Conservation (phyloP, 2,329 filamentous ascomycete species). For the Trichophyton benhamiae region DNA sequence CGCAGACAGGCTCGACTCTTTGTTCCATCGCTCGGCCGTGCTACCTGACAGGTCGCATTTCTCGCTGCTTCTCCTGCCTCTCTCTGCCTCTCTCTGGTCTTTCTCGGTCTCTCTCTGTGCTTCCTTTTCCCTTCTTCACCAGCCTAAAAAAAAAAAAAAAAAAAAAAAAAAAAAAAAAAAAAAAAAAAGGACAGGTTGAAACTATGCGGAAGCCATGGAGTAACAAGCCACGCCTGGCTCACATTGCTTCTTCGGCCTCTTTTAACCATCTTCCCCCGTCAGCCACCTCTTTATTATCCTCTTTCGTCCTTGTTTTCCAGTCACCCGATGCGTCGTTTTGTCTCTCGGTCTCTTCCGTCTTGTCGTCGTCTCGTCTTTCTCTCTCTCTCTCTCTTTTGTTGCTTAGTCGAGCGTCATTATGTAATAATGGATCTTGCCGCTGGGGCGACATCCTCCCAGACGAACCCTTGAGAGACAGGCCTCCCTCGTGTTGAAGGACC, state of each 20-base stretch:
- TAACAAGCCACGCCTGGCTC: not conserved
- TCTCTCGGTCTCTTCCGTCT: not conserved
- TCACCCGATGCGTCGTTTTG: not conserved
- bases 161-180: too few species aligned
- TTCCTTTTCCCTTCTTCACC: not conserved
- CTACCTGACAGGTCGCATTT: conserved; percentile 3
- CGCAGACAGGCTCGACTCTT: not conserved
- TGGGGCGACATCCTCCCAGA: not conserved
- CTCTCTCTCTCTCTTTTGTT: not conserved
- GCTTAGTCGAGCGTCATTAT: not conserved
- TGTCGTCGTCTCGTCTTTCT: not conserved
- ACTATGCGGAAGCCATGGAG: too few species aligned
- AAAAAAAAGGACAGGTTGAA: too few species aligned
- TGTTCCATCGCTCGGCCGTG: not conserved
- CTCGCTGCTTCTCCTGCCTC: not conserved
- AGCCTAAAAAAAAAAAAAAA: too few species aligned
- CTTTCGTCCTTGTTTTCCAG: not conserved
- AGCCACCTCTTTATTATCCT: not conserved
- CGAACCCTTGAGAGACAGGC: not conserved
- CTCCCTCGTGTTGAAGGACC: conserved; percentile 1
- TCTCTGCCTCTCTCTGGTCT: not conserved
- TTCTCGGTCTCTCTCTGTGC: not conserved
- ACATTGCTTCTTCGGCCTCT: not conserved
- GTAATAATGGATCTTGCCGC: not conserved
- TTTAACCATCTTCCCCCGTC: not conserved